These are phyloP conservation scores for Hypoxylon sp. DNA, from an alignment of 2,329 filamentous ascomycete genomes.

Conservation along the genomic window DNA sequence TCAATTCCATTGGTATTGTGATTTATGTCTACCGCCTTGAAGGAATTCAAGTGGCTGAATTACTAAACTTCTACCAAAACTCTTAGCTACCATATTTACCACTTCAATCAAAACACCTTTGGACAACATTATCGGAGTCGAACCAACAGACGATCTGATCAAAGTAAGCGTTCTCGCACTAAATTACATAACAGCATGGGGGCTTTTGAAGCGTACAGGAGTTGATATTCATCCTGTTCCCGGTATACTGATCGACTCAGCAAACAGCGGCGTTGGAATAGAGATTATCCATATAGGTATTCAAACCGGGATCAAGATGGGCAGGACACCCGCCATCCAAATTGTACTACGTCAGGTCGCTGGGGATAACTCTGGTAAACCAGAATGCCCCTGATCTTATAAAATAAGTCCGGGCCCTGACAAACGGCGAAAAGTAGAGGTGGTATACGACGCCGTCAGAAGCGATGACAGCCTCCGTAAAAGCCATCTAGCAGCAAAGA, in stretches of 20 bases:
- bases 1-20: too few species aligned
- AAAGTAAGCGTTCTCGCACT: conserved; percentile 8
- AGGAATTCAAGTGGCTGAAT: too few species aligned
- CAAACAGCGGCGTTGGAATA: conserved; percentile 9
- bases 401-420: conserved; percentile 5
- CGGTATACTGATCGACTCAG: conserved; percentile 12
- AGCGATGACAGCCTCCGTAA: conserved; percentile 13
- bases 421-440: conserved; percentile 14
- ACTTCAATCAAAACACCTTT: too few species aligned
- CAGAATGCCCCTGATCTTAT: conserved; percentile 4
- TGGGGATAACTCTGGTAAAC: conserved; percentile 9
- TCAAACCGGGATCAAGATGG: conserved; percentile 1
- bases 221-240: background rate
- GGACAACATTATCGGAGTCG: conserved; percentile 14
- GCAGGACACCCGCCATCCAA: conserved; percentile 1
- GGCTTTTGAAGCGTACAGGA: conserved; percentile 2
- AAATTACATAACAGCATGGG: conserved; percentile 14
- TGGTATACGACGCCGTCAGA: conserved; percentile 10
- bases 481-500: conserved; percentile 7
- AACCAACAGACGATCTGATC: background rate
- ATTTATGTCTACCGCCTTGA: too few species aligned
- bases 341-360: conserved; percentile 9
- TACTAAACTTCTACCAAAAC: too few species aligned
- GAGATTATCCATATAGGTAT: conserved; percentile 7
- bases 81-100: too few species aligned